Base-by-base conservation (phyloP, 1,284 basidiomycete species). In the Pseudozyma sp. region DNA sequence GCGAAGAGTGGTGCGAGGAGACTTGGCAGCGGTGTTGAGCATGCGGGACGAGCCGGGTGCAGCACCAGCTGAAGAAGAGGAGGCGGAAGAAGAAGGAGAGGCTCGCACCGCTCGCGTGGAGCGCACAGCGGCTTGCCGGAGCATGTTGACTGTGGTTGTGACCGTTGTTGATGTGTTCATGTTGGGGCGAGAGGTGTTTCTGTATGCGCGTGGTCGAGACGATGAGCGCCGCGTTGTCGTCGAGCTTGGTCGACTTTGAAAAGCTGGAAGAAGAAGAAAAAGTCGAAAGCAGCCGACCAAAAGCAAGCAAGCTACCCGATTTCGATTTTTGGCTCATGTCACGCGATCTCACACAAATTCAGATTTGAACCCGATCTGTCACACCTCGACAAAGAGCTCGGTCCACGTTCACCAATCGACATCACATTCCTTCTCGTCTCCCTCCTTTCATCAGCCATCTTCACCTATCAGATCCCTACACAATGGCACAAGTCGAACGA, bases 1-100 rank as follows among this genome's bases (percentile, higher is more conserved):
- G 4, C 80, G 77, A 7, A 81, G 59, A 4, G 68, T 61, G 39
- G 72, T 77, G 10, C 79, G 77, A 13, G 78, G 43, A 8, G 63
- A 54, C 40, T 59, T 67, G 53, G 55, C 47, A 13, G 54, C 44
- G 13, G 63, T 59, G 35, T 39, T 62, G 24, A 68, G 35, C 42
- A 39, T 34, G 42, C 60, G 54, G 4, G 61, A 62, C 14, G 66
- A 62, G 7, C 54, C 19, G 2, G 53, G 14, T 17, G 45, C 31
- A 24, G 50, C 39, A 11, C 37, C 24, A 7, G 65, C 42, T 16
- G 43, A 30, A 7, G 47, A 49, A 9, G 54, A 46, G 24, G 51
- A 49, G 3, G n/a, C n/a, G n/a, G 58, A 54, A 5, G 54, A 46
- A 19, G 51, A 49, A 4, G 24, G 24, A 24, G 58, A 54, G 5